Evolutionary conservation across 306 rosid genomes (phyloP), one percentile per base, ranked within the genome.

Genomic region (Castanopsis chinensis): DNA sequence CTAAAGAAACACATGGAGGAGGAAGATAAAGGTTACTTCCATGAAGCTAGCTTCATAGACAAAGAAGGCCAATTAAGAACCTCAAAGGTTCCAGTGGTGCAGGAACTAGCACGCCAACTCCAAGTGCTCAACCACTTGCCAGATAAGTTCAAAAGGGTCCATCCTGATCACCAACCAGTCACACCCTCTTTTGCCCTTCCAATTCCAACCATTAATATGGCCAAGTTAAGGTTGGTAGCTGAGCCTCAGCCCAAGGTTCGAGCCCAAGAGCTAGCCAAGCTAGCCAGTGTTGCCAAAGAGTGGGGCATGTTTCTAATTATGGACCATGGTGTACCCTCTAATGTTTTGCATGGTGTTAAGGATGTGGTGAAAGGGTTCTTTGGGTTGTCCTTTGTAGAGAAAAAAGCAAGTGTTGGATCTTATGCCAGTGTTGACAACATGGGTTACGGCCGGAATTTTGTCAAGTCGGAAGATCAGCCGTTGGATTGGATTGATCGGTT

Each of bases 401-500:
- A 76, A 43, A 76, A 76, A 30, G 64, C 52, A 1, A 17, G 64
- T 28, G 80, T 76, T 43, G 64, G 80, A 14, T 63, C 28, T 33
- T 69, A 77, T 19, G 27, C 58, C n/a, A 28, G 20, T 23, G 30
- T 15, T 0, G 75, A 69, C 13, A 55, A 77, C 63, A 77, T 68
- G 81, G 81, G 81, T n/a, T 68, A 69, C 37, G 81, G 81, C 4
- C 25, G 69, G 15, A 77, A 77, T 37, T 77, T 3, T 56, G 69
- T 77, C n/a, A 69, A 21, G 13, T 77, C 69, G 0, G 80, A 77
- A 54, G 81, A 77, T 69, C 69, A 77, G 35, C 57, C 57, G 4
- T n/a, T 77, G 57, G 81, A 77, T 55, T 77, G 81, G 81, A 77
- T 69, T 19, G 75, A 77, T 23, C 56, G 81, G 32, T 59, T 69